Conservation (phyloP, 2,329 filamentous ascomycete species). For the Cladosporium sp. region DNA sequence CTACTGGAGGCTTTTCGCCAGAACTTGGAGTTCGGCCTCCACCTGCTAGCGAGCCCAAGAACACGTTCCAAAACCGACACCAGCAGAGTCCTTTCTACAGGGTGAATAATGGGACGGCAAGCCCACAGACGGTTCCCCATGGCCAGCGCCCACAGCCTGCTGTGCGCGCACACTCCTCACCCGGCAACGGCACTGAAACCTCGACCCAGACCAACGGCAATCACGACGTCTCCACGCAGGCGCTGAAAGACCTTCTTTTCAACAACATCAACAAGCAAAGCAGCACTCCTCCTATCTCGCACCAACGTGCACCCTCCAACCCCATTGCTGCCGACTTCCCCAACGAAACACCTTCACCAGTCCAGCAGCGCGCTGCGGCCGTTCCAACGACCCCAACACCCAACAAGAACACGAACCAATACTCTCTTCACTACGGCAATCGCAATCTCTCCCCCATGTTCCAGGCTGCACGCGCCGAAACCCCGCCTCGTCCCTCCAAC, state of each 20-base stretch:
- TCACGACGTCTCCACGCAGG: constrained; percentile 27
- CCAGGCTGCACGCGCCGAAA: constrained; percentile 43
- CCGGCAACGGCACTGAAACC: constrained; percentile 10
- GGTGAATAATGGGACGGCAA: constrained; percentile 55
- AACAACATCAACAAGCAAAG: constrained; percentile 21
- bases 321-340: constrained; percentile 16
- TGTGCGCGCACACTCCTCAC: constrained; percentile 30
- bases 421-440: constrained; percentile 40
- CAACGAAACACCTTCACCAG: constrained; percentile 36
- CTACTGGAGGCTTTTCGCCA: constrained; percentile 55
- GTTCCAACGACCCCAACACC: constrained; percentile 27
- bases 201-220: neutral
- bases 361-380: constrained; percentile 30
- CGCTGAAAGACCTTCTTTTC: constrained; percentile 44
- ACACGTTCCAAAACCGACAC: constrained; percentile 25
- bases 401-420: constrained; percentile 20
- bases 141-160: constrained; percentile 23
- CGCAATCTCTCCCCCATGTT: constrained; percentile 48
- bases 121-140: constrained; percentile 20
- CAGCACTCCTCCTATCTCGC: constrained; percentile 19
- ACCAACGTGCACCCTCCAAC: constrained; percentile 18
- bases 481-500: constrained; percentile 38
- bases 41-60: constrained; percentile 22
- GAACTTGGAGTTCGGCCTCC: constrained; percentile 33
- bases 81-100: constrained; percentile 59